These are phyloP conservation scores for Phytophthora pini DNA, from an alignment of 352 stramenopile species.

Conservation along the genomic window DNA sequence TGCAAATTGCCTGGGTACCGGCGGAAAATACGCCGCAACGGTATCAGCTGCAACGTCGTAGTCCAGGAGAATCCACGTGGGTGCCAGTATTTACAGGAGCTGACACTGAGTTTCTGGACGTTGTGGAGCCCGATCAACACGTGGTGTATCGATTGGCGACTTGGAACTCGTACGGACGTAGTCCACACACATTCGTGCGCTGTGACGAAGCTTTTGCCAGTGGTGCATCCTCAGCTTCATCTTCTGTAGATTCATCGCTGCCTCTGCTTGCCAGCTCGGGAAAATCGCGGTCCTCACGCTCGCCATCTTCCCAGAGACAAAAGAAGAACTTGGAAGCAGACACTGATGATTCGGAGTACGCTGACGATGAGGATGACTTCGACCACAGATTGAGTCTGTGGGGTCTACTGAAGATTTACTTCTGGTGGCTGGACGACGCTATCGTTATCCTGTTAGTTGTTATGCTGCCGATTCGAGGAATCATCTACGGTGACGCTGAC, in stretches of 20 bases:
- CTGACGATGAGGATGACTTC: conserved; percentile 14
- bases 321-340: conserved; percentile 6
- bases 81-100: conserved; percentile 62
- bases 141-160: conserved; percentile 80
- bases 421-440: conserved; percentile 89
- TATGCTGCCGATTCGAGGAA: conserved; percentile 77
- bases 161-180: conserved; percentile 87
- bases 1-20: conserved; percentile 68
- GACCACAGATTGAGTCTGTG: conserved; percentile 39
- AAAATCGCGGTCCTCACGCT: conserved; percentile 37
- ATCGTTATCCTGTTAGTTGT: conserved; percentile 79
- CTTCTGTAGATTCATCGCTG: conserved; percentile 7
- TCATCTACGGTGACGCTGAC: conserved; percentile 86
- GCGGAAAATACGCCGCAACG: conserved; percentile 55
- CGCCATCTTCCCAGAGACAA: conserved; percentile 27
- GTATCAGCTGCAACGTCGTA: conserved; percentile 77
- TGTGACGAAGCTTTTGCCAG: conserved; percentile 44
- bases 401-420: conserved; percentile 65
- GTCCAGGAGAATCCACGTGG: conserved; percentile 66
- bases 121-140: conserved; percentile 58
- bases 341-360: conserved; percentile 13
- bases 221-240: conserved; percentile 14
- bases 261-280: conserved; percentile 19
- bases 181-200: conserved; percentile 60
- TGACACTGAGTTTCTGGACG: conserved; percentile 77